Evolutionary conservation across 306 rosid genomes (phyloP), one percentile per base, ranked within the genome.

Genomic region (Acacia confusa): DNA sequence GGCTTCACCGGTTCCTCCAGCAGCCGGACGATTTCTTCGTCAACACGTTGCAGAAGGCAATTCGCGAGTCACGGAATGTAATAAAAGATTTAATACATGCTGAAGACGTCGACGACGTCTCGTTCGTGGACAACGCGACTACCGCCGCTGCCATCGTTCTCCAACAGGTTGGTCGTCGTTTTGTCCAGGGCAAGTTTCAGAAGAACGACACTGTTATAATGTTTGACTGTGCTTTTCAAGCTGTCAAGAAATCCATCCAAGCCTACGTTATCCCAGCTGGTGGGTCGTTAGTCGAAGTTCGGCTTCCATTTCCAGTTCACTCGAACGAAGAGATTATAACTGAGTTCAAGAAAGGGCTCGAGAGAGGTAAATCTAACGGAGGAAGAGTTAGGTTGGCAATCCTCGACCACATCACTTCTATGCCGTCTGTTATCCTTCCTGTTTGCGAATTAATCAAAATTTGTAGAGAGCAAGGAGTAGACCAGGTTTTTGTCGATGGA

Each of bases 101-200:
- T 17, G 88, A 84, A 41, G 65, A 82, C 70, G 76, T 91, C 0
- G 86, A 81, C 9, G 74, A 84, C 9, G 61, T 91, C 17, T 85
- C 92, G 8, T 90, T 91, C 40, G 79, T 91, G 14, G 92, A 91
- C 66, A 91, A 91, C 63, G 91, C 90, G 60, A 91, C 92, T 48
- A 88, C 92, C 10, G 91, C 94, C 20, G 91, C 92, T 9, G 91
- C 94, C 63, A 82, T 91, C 50, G 92, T 91, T 11, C 88, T 91
- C 40, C 92, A 87, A 27, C 88, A 84, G 50, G 69, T 87, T 64
- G 87, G 86, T 8, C 88, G 80, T 47, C 83, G 69, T 3, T 84
- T 84, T 32, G 70, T 76, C 15, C 64, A 52, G 19, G 87, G 90
- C 3, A 9, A 24, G 4, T 86, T 82, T 36, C 17, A 41, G 25